Evolutionary conservation across 2,329 filamentous ascomycete species (phyloP).

Genomic region (Penicillium polonicum): DNA sequence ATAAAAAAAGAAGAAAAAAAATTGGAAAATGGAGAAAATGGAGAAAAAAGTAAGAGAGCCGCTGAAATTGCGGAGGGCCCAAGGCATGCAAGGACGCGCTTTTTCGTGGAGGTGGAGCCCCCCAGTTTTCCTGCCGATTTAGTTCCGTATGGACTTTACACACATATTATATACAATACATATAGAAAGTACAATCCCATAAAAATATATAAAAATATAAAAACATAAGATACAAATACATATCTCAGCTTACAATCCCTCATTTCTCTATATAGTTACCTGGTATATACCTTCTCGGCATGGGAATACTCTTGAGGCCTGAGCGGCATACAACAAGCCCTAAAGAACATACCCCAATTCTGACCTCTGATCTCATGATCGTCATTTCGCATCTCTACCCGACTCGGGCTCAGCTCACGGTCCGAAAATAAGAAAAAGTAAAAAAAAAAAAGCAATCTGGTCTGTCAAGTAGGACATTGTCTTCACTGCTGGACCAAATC

Average conservation of each 20-base stretch:
- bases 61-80: slow-evolving; percentile 27
- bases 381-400: slow-evolving; percentile 10
- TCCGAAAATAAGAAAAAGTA: not conserved
- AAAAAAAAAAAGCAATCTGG: not conserved
- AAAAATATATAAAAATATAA: not conserved
- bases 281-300: not conserved
- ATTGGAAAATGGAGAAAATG: slow-evolving; percentile 10
- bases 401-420: slow-evolving; percentile 8
- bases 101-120: slow-evolving; percentile 23
- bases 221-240: not conserved
- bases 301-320: not conserved
- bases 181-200: not conserved
- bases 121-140: slow-evolving; percentile 19
- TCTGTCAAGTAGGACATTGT: slow-evolving; percentile 7
- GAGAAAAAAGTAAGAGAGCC: slow-evolving; percentile 16
- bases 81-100: slow-evolving; percentile 26
- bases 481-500: slow-evolving; percentile 2
- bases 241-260: not conserved
- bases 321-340: not conserved
- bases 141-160: not conserved
- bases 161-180: not conserved
- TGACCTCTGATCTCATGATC: slow-evolving; percentile 11
- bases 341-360: not conserved
- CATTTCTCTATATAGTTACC: not conserved
- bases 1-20: slow-evolving; percentile 13